A percentile compares a stretch with the other conserved stretches of the same genome.
phyloP scores from a whole-genome alignment of 176 grass and related monocot species.

The Ampelocalamus luodianensis region DNA sequence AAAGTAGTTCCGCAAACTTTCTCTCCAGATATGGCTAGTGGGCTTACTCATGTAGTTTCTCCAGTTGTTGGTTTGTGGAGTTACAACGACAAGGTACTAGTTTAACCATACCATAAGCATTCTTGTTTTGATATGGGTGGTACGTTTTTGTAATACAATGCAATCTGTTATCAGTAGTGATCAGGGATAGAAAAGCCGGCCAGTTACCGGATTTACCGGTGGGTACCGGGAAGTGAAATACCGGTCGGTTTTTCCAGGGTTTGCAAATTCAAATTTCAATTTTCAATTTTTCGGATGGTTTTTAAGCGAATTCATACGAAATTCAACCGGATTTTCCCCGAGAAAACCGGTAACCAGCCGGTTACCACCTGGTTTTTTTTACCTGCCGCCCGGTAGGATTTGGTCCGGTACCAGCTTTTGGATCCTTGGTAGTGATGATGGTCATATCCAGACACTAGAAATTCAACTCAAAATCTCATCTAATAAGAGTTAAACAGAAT shows the following conservation, averaged over 20 bases:
- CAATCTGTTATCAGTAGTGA: not conserved
- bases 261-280: too few relatives aligned
- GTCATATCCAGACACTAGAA: not conserved
- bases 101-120: not conserved
- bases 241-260: too few relatives aligned
- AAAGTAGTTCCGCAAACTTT: conserved; percentile 45
- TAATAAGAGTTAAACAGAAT: not conserved
- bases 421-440: not conserved
- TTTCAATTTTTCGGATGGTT: too few relatives aligned
- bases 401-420: too few relatives aligned
- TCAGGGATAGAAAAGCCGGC: too few relatives aligned
- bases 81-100: conserved; percentile 52
- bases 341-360: too few relatives aligned
- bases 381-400: too few relatives aligned
- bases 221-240: too few relatives aligned
- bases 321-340: too few relatives aligned
- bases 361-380: too few relatives aligned
- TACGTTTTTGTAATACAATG: not conserved
- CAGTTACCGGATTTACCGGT: too few relatives aligned
- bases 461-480: not conserved
- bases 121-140: not conserved
- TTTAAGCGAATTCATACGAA: too few relatives aligned
- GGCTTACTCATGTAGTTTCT: conserved; percentile 16
- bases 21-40: not conserved
- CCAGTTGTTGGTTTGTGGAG: conserved; percentile 48